A percentile compares a stretch with the other conserved stretches of the same genome.
These are phyloP conservation scores for Chrysanthemum makinoi DNA, from an alignment of 129 eudicot genomes.

Conservation along the genomic window DNA sequence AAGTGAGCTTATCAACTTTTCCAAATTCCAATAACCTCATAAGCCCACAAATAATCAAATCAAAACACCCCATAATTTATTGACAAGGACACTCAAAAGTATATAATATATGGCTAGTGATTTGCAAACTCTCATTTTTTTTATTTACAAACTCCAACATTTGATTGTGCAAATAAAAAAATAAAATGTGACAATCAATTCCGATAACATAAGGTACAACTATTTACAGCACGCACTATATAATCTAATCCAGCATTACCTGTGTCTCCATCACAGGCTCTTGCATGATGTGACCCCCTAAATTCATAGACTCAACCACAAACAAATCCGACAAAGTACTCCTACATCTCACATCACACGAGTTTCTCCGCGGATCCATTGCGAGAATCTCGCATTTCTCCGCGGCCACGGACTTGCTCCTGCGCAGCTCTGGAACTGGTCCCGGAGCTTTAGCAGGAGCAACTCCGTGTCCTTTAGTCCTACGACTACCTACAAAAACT, in stretches of 20 bases:
- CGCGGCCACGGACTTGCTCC: slow-evolving; percentile 70
- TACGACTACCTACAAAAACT: slow-evolving; percentile 12
- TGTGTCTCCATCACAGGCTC: slow-evolving; percentile 29
- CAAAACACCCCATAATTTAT: no score
- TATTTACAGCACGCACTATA: no score
- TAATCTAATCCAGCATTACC: not conserved
- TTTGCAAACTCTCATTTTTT: no score
- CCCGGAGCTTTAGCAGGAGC: slow-evolving; percentile 8
- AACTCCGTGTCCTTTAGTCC: slow-evolving; percentile 25
- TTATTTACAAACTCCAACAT: no score
- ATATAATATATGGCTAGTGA: no score
- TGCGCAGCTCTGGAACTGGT: slow-evolving; percentile 58
- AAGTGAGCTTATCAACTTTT: no score
- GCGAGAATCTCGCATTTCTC: slow-evolving; percentile 6
- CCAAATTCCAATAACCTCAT: no score
- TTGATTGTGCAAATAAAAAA: no score
- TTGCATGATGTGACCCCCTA: slow-evolving; percentile 31
- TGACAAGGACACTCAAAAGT: no score
- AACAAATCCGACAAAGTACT: slow-evolving; percentile 49
- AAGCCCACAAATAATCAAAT: no score
- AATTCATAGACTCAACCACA: slow-evolving; percentile 52
- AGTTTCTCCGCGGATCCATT: slow-evolving; percentile 37
- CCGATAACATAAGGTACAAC: no score
- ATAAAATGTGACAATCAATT: no score
- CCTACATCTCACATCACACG: slow-evolving; percentile 65